Base-by-base conservation (phyloP, 73 alveolate species). In the Symbiodinium pilosum region DNA sequence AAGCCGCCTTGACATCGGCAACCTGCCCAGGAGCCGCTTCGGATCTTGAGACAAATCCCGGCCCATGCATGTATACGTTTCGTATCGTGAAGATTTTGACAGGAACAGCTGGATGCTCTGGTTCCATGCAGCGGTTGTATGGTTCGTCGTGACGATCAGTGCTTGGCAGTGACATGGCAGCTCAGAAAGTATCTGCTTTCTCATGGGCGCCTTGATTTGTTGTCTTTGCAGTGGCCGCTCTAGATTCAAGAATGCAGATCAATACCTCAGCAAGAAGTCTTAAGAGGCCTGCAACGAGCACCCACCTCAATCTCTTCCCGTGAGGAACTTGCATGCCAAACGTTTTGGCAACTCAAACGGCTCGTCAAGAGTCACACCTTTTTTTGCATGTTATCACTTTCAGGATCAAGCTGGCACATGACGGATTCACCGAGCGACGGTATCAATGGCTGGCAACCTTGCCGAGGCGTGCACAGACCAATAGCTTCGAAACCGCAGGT, bases 151-250 rank as follows among this genome's bases (percentile, higher is more conserved):
- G 52, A 20, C 81, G 30, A 91, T 91, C 56, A 69, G 89, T 40
- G 88, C 97, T 36, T 91, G 97, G 97, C 97, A 91, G 97, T n/a
- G 52, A 47, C 88, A n/a, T n/a, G n/a, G n/a, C n/a, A n/a, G n/a
- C n/a, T n/a, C n/a, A n/a, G n/a, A n/a, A n/a, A n/a, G n/a, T n/a
- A n/a, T n/a, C n/a, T n/a, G n/a, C n/a, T n/a, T n/a, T n/a, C n/a
- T n/a, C n/a, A n/a, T n/a, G n/a, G n/a, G n/a, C n/a, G n/a, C n/a
- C n/a, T n/a, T n/a, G n/a, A n/a, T n/a, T n/a, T n/a, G n/a, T n/a
- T n/a, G n/a, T n/a, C n/a, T n/a, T n/a, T n/a, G n/a, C n/a, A n/a
- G n/a, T n/a, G n/a, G n/a, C n/a, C n/a, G n/a, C n/a, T n/a, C n/a
- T n/a, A n/a, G n/a, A n/a, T n/a, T n/a, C n/a, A n/a, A n/a, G n/a